These are phyloP conservation scores for Elaeagnus macrophylla DNA, from an alignment of 306 rosid species.

Conservation along the genomic window DNA sequence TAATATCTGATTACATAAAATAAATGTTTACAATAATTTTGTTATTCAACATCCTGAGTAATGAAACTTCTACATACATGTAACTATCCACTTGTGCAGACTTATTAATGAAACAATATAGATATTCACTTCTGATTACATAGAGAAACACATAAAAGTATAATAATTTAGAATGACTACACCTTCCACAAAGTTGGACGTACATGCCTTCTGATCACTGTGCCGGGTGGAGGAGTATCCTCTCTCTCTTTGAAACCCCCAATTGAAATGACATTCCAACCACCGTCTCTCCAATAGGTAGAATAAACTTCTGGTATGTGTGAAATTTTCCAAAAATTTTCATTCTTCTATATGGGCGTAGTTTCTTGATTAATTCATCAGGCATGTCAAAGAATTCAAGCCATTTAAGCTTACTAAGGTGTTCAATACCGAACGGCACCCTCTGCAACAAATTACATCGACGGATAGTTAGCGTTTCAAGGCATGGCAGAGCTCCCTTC, in stretches of 20 bases:
- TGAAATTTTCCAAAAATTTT: slow-evolving; percentile 41
- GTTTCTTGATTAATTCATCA: slow-evolving; percentile 36
- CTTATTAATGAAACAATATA: not conserved
- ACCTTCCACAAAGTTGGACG: slow-evolving; percentile 18
- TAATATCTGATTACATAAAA: not conserved
- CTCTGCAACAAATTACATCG: slow-evolving; percentile 36
- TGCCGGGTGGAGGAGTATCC: slow-evolving; percentile 1
- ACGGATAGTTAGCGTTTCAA: slow-evolving; percentile 47
- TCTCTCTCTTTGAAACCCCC: slow-evolving; percentile 19
- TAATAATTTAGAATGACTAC: not conserved
- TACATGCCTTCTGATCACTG: slow-evolving; percentile 9
- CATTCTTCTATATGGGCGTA: slow-evolving; percentile 34
- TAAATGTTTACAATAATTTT: not conserved
- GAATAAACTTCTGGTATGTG: slow-evolving; percentile 49
- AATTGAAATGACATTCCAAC: slow-evolving; percentile 49
- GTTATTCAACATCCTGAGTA: slow-evolving; percentile 4
- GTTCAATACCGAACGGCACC: slow-evolving; percentile 53
- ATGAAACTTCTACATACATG: not conserved
- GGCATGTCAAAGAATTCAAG: slow-evolving; percentile 62
- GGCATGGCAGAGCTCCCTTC: slow-evolving; percentile 50
- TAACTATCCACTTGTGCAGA: not conserved
- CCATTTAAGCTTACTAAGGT: slow-evolving; percentile 35
- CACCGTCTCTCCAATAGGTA: slow-evolving; percentile 56
- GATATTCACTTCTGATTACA: not conserved
- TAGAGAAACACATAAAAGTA: not conserved